Base-by-base conservation (phyloP, 345 rosid species). In the Ricinus communis region DNA sequence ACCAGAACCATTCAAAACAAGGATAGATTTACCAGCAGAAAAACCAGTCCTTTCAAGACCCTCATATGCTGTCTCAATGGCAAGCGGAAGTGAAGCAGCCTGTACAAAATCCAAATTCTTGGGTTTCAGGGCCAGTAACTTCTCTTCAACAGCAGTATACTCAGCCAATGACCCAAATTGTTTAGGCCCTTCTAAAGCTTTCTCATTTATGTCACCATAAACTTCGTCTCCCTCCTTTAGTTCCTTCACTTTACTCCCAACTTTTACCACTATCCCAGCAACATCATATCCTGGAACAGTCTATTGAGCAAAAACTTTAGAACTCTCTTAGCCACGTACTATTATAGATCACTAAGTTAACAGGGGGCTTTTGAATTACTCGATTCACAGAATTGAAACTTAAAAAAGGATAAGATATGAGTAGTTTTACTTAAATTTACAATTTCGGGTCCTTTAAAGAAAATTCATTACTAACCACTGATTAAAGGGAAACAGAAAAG, bases 211-310 rank as follows among this genome's bases (percentile, higher is more conserved):
- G 79, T 94, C n/a, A 52, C 90, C 98, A 61, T 94, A 94, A 1
- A 91, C 96, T 84, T 88, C 96, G 68, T 94, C 95, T 14, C 96
- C 96, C 74, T 74, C 93, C 77, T 90, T 94, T 15, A 91, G 80
- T 28, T 79, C 90, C 74, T 87, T 88, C 52, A 94, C 98, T 69
- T 80, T 75, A 76, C 83, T 83, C 9, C 97, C 96, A 13, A 86
- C 85, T 52, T 90, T 90, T 25, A 90, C 93, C 77, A 94, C 97
- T 62, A 91, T 84, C 30, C 98, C 98, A 14, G 96, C 86, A 24
- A 94, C 97, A 69, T 94, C 96, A 54, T 94, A 94, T 54, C 98
- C 97, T 68, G 96, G 98, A 74, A 94, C 95, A 64, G 97, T 94
- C 97, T 94, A 70, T 49, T 43, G 47, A 72, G 49, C 63, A 24